phyloP scores from a whole-genome alignment of 2,329 filamentous ascomycete species.

The Trichoderma simmonsii region DNA sequence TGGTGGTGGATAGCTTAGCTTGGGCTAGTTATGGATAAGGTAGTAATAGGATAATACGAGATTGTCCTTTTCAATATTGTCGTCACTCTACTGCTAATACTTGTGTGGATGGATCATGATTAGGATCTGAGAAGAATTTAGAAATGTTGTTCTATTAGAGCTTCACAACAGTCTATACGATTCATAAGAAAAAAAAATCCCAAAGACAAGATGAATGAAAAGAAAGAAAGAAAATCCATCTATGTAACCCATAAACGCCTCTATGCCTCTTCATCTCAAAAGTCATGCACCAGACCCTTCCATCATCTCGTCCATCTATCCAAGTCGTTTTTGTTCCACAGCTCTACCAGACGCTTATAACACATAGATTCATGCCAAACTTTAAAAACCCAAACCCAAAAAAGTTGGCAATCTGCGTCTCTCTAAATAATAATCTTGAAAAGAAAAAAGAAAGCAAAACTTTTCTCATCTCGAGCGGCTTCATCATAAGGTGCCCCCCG shows the following conservation, averaged over 20 bases:
- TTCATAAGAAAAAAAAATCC: background rate
- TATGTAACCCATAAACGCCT: slow-evolving; percentile 21
- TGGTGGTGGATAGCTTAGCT: background rate
- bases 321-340: background rate
- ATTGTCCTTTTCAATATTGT: background rate
- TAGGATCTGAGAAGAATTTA: background rate
- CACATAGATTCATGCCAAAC: background rate
- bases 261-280: slow-evolving; percentile 18
- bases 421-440: background rate
- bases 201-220: background rate
- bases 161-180: background rate
- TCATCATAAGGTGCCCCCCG: background rate
- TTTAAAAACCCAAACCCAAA: background rate
- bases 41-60: background rate
- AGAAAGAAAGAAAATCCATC: background rate
- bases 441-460: background rate
- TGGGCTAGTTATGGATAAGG: background rate
- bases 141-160: background rate
- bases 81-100: background rate
- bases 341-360: slow-evolving; percentile 9
- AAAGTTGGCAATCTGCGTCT: background rate
- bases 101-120: background rate
- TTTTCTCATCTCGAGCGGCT: background rate
- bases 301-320: slow-evolving; percentile 1
- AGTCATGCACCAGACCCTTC: background rate